These are phyloP conservation scores for Diutina mesorugosa DNA, from an alignment of 1,139 yeast genomes.

Conservation along the genomic window DNA sequence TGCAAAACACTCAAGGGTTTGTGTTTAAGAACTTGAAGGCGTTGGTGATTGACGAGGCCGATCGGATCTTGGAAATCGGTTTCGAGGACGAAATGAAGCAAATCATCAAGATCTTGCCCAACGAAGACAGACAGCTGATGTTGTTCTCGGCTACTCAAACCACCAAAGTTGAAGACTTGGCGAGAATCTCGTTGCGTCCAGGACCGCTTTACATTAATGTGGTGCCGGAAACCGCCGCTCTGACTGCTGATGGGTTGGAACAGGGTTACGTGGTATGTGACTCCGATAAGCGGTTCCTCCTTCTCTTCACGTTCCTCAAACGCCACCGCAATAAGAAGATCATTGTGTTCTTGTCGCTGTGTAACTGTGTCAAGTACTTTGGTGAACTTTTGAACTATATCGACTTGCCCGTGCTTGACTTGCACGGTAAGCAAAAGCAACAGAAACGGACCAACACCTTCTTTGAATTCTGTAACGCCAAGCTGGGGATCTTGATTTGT, in stretches of 20 bases:
- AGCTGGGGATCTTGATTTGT: constrained; percentile 82
- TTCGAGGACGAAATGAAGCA: constrained; percentile 98
- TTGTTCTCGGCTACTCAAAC: constrained; percentile 97
- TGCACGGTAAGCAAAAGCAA: constrained; percentile 97
- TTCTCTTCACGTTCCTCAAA: constrained; percentile 84
- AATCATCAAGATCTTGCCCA: constrained; percentile 86
- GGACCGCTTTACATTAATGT: constrained; percentile 96
- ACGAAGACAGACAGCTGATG: constrained; percentile 92
- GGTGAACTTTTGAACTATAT: constrained; percentile 91
- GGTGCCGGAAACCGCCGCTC: constrained; percentile 65
- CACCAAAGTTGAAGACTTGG: constrained; percentile 95
- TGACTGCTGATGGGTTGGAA: constrained; percentile 94
- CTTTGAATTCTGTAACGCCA: constrained; percentile 95
- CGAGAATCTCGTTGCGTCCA: constrained; percentile 86
- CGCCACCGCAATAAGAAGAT: constrained; percentile 82
- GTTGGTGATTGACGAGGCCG: constrained; percentile 91
- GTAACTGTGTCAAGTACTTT: constrained; percentile 93
- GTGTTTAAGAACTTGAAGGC: constrained; percentile 92
- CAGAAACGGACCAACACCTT: constrained; percentile 96
- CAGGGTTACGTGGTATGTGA: constrained; percentile 98
- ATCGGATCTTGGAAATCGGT: constrained; percentile 91
- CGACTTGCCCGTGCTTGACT: constrained; percentile 88
- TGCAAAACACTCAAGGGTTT: constrained; percentile 90
- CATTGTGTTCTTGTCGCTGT: constrained; percentile 89
- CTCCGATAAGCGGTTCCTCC: constrained; percentile 82